Base-by-base conservation (phyloP, 2,329 filamentous ascomycete genomes). In the Triangularia setosa region DNA sequence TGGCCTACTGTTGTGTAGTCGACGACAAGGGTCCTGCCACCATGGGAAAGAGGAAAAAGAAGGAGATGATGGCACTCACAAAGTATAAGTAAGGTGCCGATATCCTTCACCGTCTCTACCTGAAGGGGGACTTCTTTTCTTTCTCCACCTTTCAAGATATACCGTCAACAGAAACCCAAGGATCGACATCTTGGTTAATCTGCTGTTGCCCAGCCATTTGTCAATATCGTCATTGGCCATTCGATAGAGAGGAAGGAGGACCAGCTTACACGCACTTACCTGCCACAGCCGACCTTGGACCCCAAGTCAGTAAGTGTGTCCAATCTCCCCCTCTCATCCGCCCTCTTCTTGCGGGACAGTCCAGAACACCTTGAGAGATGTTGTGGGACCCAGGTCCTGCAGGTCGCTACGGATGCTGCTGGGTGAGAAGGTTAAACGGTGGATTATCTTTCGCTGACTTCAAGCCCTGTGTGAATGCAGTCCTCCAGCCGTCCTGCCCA, bases 1-100 rank as follows among this genome's bases (percentile, higher is more conserved):
- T 62, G 56, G 58, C 52, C 58, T 48, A 12, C 67, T 61, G 62
- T 60, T 61, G 60, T 64, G 64, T 52, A 55, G 64, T 62, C 55
- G 58, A 66, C 55, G 61, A 60, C 58, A 61, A 40, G 57, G 63
- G 53, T 57, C 57, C 59, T 57, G 58, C 61, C 66, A 59, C 58
- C 53, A 55, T 58, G 61, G 58, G 35, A 53, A 25, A 24, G 58
- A 7, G 44, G 14, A 30, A 63, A n/a, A 40, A 27, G 23, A 30
- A 21, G 30, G 40, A 21, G 56, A 56, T 27, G 28, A 58, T 30
- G 48, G 56, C 56, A 60, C 62, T 23, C 18, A 55, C 53, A 66
- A n/a, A 69, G 58, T 68, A 67, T 66, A 64, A 66, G 61, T 62
- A 65, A 52, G 48, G 48, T 33, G 57, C 61, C 53, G 62, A 58